Conservation (phyloP, 108 stramenopile species). For the Cyclotella distinguenda region DNA sequence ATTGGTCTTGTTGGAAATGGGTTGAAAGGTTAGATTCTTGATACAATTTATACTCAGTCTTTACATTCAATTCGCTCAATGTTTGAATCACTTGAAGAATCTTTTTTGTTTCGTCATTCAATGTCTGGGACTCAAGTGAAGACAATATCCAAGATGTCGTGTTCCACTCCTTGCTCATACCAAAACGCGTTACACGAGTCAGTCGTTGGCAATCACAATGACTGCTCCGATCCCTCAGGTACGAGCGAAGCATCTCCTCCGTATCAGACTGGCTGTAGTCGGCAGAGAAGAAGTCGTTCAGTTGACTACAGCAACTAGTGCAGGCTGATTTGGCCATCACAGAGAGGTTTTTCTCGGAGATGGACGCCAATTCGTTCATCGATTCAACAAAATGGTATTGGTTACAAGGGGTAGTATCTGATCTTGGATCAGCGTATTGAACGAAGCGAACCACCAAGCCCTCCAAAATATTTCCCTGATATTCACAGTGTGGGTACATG, state of each 20-base stretch:
- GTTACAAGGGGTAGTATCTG: background rate
- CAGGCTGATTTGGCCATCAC: background rate
- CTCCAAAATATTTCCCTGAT: slow-evolving; percentile 80
- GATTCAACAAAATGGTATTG: background rate
- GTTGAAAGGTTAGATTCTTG: no score
- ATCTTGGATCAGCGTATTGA: slow-evolving; percentile 1
- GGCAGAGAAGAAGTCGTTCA: slow-evolving; percentile 1
- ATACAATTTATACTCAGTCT: slow-evolving; percentile 52
- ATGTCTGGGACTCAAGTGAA: background rate
- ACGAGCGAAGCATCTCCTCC: slow-evolving; percentile 3
- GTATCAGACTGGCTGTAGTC: background rate
- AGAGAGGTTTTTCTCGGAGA: slow-evolving; percentile 2
- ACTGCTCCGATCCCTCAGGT: background rate
- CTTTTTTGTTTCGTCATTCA: slow-evolving; percentile 58
- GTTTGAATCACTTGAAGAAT: slow-evolving; percentile 63
- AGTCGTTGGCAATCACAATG: background rate
- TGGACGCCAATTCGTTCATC: slow-evolving; percentile 32
- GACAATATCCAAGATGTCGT: slow-evolving; percentile 7
- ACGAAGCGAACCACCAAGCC: slow-evolving; percentile 84
- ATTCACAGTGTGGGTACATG: slow-evolving; percentile 68
- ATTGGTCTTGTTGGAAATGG: background rate
- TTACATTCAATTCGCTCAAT: slow-evolving; percentile 46
- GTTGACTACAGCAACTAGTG: background rate
- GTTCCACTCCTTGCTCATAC: slow-evolving; percentile 6
- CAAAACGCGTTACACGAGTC: background rate